phyloP scores from a whole-genome alignment of 1,139 yeast species.

The Lodderomyces oxycetoniae region DNA sequence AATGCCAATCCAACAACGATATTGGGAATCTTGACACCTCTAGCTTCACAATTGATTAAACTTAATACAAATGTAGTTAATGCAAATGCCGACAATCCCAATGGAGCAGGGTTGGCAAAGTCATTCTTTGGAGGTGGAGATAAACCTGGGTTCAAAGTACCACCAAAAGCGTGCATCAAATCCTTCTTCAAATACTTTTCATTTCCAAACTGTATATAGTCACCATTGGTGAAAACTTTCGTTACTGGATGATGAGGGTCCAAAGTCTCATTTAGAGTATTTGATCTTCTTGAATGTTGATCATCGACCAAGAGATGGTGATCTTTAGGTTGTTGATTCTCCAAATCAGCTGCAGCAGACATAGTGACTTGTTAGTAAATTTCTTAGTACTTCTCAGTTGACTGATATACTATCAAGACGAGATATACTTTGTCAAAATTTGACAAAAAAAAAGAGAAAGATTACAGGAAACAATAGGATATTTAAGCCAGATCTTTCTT shows the following conservation, averaged over 20 bases:
- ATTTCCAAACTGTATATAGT: conserved; percentile 67
- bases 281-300: conserved; percentile 1
- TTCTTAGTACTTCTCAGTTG: too few species aligned
- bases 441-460: too few species aligned
- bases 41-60: conserved; percentile 40
- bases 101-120: conserved; percentile 85
- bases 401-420: too few species aligned
- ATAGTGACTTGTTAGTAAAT: conserved; percentile 7
- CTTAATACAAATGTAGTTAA: conserved; percentile 79
- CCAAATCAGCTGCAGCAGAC: conserved; percentile 25
- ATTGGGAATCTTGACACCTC: conserved; percentile 32
- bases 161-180: conserved; percentile 67
- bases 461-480: too few species aligned
- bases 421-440: too few species aligned
- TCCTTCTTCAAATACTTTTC: conserved; percentile 63
- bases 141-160: conserved; percentile 63
- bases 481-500: too few species aligned
- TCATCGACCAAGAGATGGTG: conserved; percentile 17
- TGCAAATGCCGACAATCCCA: conserved; percentile 81
- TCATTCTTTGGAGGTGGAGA: conserved; percentile 61
- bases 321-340: conserved; percentile 27
- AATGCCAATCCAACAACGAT: conserved; percentile 61
- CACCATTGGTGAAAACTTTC: conserved; percentile 39
- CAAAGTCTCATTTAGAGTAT: conserved; percentile 9
- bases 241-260: conserved; percentile 20